A percentile compares a stretch with the other conserved stretches of the same genome.
phyloP scores from a whole-genome alignment of 192 early-diverging fungal genomes.

The Podila horticola region DNA sequence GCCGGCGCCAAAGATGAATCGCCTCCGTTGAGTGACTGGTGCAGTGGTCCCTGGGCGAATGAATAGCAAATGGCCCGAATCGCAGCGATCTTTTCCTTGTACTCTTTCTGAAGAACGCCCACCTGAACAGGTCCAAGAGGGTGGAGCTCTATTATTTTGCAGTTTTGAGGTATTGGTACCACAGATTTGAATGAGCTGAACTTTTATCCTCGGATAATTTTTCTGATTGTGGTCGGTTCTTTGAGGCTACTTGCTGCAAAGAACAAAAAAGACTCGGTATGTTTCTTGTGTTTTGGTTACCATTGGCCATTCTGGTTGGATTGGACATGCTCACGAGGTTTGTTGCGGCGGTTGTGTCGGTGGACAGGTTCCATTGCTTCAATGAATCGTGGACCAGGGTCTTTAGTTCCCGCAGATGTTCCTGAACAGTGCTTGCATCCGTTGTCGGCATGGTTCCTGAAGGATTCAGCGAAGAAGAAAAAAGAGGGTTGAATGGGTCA shows the following conservation, averaged over 20 bases:
- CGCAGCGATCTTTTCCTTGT: conserved; percentile 50
- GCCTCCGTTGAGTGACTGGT: conserved; percentile 42
- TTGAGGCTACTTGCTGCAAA: background rate
- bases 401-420: conserved; percentile 40
- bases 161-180: background rate
- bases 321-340: conserved; percentile 16
- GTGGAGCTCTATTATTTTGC: conserved; percentile 32
- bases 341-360: conserved; percentile 19
- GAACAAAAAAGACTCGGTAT: background rate
- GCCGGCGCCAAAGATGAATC: conserved; percentile 26
- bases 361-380: conserved; percentile 47
- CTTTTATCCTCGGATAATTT: background rate
- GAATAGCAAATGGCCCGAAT: conserved; percentile 47
- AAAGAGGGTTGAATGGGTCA: no score
- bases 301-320: conserved; percentile 23
- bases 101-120: conserved; percentile 27
- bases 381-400: conserved; percentile 30
- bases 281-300: background rate
- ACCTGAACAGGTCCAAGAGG: conserved; percentile 47
- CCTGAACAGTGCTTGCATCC: conserved; percentile 41
- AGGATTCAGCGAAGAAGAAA: no score
- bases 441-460: conserved; percentile 20
- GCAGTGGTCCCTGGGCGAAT: conserved; percentile 47
- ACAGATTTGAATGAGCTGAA: no score
- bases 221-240: background rate